Evolutionary conservation across 106 monocot genomes (phyloP).

Genomic region (Dioscorea alata): DNA sequence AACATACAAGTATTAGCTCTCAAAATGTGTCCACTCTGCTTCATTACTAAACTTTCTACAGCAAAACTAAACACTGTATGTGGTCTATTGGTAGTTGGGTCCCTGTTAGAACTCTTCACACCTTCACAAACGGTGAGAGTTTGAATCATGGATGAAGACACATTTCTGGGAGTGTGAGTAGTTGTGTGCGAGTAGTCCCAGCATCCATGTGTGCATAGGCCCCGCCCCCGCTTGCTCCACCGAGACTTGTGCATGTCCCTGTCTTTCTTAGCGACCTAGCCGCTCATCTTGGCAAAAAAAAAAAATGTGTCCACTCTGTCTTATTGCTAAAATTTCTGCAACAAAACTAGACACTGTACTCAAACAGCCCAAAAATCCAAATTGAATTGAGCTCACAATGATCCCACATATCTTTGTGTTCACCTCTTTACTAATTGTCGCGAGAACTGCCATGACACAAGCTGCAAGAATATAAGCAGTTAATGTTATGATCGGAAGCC

Average conservation of each 20-base stretch:
- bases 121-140: too few relatives aligned
- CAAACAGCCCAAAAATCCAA: constrained; percentile 85
- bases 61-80: constrained; percentile 88
- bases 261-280: too few relatives aligned
- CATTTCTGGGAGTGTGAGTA: too few relatives aligned
- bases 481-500: constrained; percentile 83
- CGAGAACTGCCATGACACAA: constrained; percentile 61
- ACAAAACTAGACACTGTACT: constrained; percentile 92
- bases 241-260: too few relatives aligned
- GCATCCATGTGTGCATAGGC: too few relatives aligned
- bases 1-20: constrained; percentile 50
- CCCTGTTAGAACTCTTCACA: too few relatives aligned
- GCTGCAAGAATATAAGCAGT: constrained; percentile 77
- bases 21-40: constrained; percentile 38
- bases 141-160: too few relatives aligned
- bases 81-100: too few relatives aligned
- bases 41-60: constrained; percentile 81
- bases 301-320: constrained; percentile 41
- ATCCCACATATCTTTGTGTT: constrained; percentile 38
- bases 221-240: too few relatives aligned
- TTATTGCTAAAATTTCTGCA: constrained; percentile 82
- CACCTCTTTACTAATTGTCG: constrained; percentile 63
- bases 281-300: too few relatives aligned
- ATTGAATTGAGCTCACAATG: constrained; percentile 53
- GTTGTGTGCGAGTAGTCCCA: too few relatives aligned